phyloP scores from a whole-genome alignment of 352 stramenopile genomes.

The Phytophthora podocarpi region DNA sequence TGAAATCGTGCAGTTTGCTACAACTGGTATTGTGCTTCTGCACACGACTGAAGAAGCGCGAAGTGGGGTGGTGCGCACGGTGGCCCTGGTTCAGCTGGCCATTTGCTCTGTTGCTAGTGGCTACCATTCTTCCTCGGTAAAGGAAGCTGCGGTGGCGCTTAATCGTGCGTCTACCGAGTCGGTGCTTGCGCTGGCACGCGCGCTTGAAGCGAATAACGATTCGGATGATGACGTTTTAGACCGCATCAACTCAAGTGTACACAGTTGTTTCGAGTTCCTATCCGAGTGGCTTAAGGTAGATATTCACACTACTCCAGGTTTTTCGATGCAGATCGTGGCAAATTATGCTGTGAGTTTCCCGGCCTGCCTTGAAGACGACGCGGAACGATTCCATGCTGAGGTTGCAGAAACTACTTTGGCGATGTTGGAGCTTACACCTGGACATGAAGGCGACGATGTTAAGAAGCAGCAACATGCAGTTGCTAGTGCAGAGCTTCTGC shows the following conservation, averaged over 20 bases:
- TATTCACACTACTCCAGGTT: conserved; percentile 35
- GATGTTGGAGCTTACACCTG: conserved; percentile 20
- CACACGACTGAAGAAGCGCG: conserved; percentile 51
- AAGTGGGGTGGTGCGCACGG: conserved; percentile 37
- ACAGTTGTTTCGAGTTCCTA: conserved; percentile 39
- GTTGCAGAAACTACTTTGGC: conserved; percentile 23
- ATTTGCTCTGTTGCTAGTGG: conserved; percentile 36
- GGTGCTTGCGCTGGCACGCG: conserved; percentile 46
- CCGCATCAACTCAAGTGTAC: conserved; percentile 32
- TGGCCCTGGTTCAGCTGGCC: conserved; percentile 40
- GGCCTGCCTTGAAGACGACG: conserved; percentile 29
- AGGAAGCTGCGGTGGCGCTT: conserved; percentile 40
- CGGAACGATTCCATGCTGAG: conserved; percentile 46
- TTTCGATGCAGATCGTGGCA: conserved; percentile 45
- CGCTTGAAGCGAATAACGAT: conserved; percentile 11
- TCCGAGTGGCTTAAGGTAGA: conserved; percentile 50
- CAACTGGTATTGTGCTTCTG: conserved; percentile 51
- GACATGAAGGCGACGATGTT: conserved; percentile 7
- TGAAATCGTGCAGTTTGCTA: conserved; percentile 52
- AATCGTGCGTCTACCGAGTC: conserved; percentile 51
- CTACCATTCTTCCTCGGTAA: conserved; percentile 28
- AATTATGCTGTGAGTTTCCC: conserved; percentile 48
- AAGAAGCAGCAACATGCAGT: conserved; percentile 29
- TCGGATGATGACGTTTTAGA: conserved; percentile 3
- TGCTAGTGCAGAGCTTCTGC: conserved; percentile 36